Conservation (phyloP, 345 rosid genomes). For the Reutealis trisperma region DNA sequence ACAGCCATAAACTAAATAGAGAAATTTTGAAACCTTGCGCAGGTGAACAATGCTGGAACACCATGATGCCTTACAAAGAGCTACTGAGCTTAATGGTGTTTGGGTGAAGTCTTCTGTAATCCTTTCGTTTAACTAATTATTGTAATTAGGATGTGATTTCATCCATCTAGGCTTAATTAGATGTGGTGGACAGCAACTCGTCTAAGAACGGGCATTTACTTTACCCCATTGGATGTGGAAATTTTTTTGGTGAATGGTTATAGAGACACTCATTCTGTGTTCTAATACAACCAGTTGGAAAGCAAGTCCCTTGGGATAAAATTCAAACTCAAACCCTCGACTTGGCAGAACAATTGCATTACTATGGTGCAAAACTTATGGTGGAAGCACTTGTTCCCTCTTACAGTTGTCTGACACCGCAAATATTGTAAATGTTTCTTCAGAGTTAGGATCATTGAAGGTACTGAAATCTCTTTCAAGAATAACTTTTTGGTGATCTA, state of each 20-base stretch:
- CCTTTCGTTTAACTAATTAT: neutral
- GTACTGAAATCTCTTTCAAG: neutral
- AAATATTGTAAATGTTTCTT: constrained; percentile 41
- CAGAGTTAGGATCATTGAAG: constrained; percentile 6
- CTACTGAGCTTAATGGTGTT: constrained; percentile 16
- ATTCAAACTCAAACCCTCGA: constrained; percentile 19
- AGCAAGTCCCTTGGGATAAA: constrained; percentile 23
- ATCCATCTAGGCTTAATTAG: too few relatives aligned
- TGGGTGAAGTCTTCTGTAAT: neutral
- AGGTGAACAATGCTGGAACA: constrained; percentile 58
- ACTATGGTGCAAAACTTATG: constrained; percentile 41
- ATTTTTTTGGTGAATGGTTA: neutral
- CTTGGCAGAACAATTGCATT: constrained; percentile 47
- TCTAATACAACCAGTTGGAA: constrained; percentile 18
- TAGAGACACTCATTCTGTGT: neutral
- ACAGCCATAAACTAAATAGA: too few relatives aligned
- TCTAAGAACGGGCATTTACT: too few relatives aligned
- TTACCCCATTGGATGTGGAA: too few relatives aligned
- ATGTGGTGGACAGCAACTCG: too few relatives aligned
- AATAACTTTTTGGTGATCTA: too few relatives aligned
- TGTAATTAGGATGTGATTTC: too few relatives aligned
- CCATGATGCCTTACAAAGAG: constrained; percentile 12
- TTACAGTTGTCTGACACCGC: constrained; percentile 43
- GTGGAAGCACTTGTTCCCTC: constrained; percentile 37
- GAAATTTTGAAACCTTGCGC: neutral